Base-by-base conservation (phyloP, 169 alveolate genomes). In the Eimeria mitis region DNA sequence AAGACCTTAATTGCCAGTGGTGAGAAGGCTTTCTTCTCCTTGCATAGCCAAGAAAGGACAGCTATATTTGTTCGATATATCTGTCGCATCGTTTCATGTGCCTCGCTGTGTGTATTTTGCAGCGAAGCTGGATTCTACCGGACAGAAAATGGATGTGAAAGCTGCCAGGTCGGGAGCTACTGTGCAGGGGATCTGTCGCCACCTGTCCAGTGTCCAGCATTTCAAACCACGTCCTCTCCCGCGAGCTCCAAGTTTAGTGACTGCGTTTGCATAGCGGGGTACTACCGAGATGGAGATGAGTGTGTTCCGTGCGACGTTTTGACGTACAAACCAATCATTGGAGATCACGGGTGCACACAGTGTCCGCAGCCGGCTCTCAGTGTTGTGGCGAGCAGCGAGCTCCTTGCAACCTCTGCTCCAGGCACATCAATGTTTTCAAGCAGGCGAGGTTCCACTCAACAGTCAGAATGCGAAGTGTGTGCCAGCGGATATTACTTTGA, bases 311-410 rank as follows among this genome's bases (percentile, higher is more conserved):
- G 96, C 54, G 70, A 56, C 63, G 87, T 88, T 31, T 75, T 92
- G 59, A 76, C 91, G 78, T 92, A 92, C 79, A 92, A 92, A 52
- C 63, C 94, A 37, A 21, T 56, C 37, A 83, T 70, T 76, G 96
- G 96, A 2, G 71, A 92, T 52, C 83, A 92, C 14, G 94, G 89
- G 7, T 92, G 96, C 96, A 92, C 94, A 54, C 89, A 59, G 52
- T 92, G 96, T 40, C 96, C 96, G 2, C 96, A 92, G 61, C 96
- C 96, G 47, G 96, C 96, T 65, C 68, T 65, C 37, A 79, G 79
- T n/a, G 76, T 49, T 47, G 96, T 34, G 31, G 68, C 52, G 21
- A 56, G 31, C 78, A 23, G 79, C n/a, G 49, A 37, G 31, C 75
- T 92, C 68, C 91, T 81, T 49, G 76, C 96, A n/a, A 59, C 96